phyloP scores from a whole-genome alignment of 2,329 filamentous ascomycete species.

The Incumbomyces lentus region DNA sequence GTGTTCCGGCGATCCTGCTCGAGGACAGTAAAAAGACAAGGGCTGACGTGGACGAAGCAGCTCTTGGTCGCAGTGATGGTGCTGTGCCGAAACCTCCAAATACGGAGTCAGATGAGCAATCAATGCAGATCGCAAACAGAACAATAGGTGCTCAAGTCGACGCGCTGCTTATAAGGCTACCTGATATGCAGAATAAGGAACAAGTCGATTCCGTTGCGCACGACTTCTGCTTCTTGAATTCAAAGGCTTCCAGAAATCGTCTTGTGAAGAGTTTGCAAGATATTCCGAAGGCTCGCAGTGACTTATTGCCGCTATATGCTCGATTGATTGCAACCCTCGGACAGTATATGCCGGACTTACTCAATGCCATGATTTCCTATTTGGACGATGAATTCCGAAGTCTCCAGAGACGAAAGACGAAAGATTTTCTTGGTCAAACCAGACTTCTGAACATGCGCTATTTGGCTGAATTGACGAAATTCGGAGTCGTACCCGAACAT shows the following conservation, averaged over 20 bases:
- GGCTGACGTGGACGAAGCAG: conserved; percentile 64
- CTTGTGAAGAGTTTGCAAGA: conserved; percentile 89
- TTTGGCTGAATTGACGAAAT: conserved; percentile 92
- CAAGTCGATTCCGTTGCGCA: conserved; percentile 83
- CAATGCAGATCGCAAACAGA: conserved; percentile 92
- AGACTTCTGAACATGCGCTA: conserved; percentile 94
- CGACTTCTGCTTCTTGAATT: conserved; percentile 97
- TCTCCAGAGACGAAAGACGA: conserved; percentile 89
- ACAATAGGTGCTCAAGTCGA: conserved; percentile 96
- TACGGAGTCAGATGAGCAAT: conserved; percentile 58
- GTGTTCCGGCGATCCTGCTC: conserved; percentile 84
- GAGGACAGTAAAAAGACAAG: conserved; percentile 90
- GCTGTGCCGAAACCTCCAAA: conserved; percentile 27
- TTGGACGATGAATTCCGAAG: conserved; percentile 95
- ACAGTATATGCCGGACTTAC: conserved; percentile 88
- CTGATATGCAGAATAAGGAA: conserved; percentile 85
- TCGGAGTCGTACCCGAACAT: conserved; percentile 94
- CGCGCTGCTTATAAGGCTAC: conserved; percentile 73
- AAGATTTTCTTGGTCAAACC: conserved; percentile 91
- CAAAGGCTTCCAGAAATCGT: conserved; percentile 90
- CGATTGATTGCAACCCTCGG: conserved; percentile 85
- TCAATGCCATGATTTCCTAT: conserved; percentile 80
- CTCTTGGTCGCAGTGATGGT: conserved; percentile 34
- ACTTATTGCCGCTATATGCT: conserved; percentile 84
- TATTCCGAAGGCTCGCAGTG: conserved; percentile 84